Evolutionary conservation across 2,329 filamentous ascomycete genomes (phyloP).

Genomic region (Hypoxylon sp.): DNA sequence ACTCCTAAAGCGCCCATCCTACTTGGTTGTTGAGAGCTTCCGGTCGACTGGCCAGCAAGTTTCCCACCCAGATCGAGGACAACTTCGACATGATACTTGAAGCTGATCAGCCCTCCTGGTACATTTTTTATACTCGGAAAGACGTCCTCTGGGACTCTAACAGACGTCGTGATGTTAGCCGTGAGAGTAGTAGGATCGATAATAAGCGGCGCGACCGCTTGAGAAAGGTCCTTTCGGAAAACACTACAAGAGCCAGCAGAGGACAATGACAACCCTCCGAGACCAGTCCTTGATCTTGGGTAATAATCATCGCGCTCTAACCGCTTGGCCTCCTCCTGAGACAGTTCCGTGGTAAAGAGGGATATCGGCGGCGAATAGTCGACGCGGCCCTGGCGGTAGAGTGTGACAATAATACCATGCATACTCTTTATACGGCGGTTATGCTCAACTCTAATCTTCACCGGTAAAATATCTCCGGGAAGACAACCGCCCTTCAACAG

Average conservation of each 20-base stretch:
- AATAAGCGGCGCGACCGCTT: conserved; percentile 88
- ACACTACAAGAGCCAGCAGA: conserved; percentile 89
- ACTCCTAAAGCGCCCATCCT: conserved; percentile 57
- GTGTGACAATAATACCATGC: conserved; percentile 90
- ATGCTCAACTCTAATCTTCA: conserved; percentile 87
- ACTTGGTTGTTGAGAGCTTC: conserved; percentile 57
- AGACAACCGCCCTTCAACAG: conserved; percentile 85
- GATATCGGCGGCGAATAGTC: conserved; percentile 76
- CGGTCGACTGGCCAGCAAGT: conserved; percentile 70
- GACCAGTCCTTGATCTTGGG: conserved; percentile 86
- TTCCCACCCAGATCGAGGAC: conserved; percentile 93
- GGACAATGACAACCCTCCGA: conserved; percentile 87
- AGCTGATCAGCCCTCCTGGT: conserved; percentile 93
- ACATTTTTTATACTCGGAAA: conserved; percentile 94
- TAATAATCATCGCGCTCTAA: conserved; percentile 86
- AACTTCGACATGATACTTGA: conserved; percentile 93
- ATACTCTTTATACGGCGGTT: conserved; percentile 91
- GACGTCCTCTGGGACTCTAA: conserved; percentile 88
- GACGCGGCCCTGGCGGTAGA: conserved; percentile 91
- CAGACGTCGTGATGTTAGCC: conserved; percentile 82
- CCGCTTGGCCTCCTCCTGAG: conserved; percentile 74
- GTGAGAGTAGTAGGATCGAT: conserved; percentile 85
- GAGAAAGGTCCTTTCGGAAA: conserved; percentile 95
- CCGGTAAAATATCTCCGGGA: conserved; percentile 83
- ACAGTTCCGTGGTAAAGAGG: conserved; percentile 63